Evolutionary conservation across 1,284 basidiomycete genomes (phyloP), one percentile per base, ranked within the genome.

Genomic region (Pseudomicrostroma phylloplanum): DNA sequence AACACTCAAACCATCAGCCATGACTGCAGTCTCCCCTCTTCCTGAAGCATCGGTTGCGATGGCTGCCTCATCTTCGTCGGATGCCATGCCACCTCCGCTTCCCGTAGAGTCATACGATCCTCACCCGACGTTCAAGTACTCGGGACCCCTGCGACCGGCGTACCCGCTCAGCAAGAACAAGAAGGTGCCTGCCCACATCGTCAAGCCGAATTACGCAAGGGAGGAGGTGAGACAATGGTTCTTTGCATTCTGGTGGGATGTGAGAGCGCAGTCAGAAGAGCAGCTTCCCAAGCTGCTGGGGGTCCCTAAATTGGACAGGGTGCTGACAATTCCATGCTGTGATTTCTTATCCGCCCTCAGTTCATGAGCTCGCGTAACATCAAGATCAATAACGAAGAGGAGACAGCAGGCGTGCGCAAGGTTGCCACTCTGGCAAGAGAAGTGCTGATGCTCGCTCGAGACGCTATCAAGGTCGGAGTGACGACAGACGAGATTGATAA

Each of bases 401-500:
- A 77, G 11, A 71, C 76, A 60, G 73, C 73, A 0, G 77, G 74
- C 9, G 73, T 79, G 41, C 66, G 77, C 19, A 66, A 68, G 26
- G 67, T 69, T 15, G 71, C 73, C 17, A 74, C 97, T 92, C 84
- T 96, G 66, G 86, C 85, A 11, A 84, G 96, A 65, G 91, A 98
- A 82, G 88, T 98, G 11, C 85, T 98, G 21, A 92, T 97, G 80
- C 84, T 91, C 63, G 88, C 90, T 17, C 94, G 92, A 0, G 85
- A 91, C 0, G 85, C 87, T 73, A 83, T 97, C 68, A 85, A 85
- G 59, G 91, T 92, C 12, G 96, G 96, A 46, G 85, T 96, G 59
- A 96, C 94, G 1, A 97, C 96, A 0, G 92, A 98, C 78, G 90
- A 92, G 78, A 57, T 79, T 30, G 96, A 99, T 81, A 87, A 87